A percentile compares a stretch with the other conserved stretches of the same genome.
phyloP scores from a whole-genome alignment of 2,329 filamentous ascomycete species.

The Talaromyces sp. region DNA sequence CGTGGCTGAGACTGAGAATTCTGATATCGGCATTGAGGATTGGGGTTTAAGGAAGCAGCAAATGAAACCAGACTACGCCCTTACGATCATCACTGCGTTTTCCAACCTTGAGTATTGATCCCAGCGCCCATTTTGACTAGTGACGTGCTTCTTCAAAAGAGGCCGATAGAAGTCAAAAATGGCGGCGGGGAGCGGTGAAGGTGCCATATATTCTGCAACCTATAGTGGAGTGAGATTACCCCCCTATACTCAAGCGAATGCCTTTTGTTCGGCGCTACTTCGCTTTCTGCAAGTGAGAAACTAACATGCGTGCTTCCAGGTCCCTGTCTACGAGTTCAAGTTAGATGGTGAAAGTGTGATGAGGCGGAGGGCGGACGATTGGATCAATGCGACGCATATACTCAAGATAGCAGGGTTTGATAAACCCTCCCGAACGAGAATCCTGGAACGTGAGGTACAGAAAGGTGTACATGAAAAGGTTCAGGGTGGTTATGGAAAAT shows the following conservation, averaged over 20 bases:
- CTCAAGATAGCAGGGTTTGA: conserved; percentile 95
- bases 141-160: conserved; percentile 6
- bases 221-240: conserved; percentile 56
- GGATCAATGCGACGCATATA: conserved; percentile 99
- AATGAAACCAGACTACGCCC: neutral
- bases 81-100: neutral
- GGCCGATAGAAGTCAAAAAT: conserved; percentile 18
- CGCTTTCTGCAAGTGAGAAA: neutral
- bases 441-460: conserved; percentile 93
- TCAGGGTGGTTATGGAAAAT: conserved; percentile 97
- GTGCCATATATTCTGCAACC: conserved; percentile 59
- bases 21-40: neutral
- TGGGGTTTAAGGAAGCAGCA: neutral
- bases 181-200: conserved; percentile 33
- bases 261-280: conserved; percentile 2
- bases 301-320: conserved; percentile 47
- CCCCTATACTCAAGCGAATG: neutral
- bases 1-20: conserved; percentile 22
- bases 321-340: conserved; percentile 91
- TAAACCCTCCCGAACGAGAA: conserved; percentile 90
- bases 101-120: neutral
- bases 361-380: conserved; percentile 87
- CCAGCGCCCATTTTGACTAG: neutral
- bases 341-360: conserved; percentile 90
- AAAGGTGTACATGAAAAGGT: conserved; percentile 97